Percentiles rank a stretch among this genome's conserved stretches.
These are phyloP conservation scores for Butyriboletus regius DNA, from an alignment of 1,284 basidiomycete species.

Conservation along the genomic window DNA sequence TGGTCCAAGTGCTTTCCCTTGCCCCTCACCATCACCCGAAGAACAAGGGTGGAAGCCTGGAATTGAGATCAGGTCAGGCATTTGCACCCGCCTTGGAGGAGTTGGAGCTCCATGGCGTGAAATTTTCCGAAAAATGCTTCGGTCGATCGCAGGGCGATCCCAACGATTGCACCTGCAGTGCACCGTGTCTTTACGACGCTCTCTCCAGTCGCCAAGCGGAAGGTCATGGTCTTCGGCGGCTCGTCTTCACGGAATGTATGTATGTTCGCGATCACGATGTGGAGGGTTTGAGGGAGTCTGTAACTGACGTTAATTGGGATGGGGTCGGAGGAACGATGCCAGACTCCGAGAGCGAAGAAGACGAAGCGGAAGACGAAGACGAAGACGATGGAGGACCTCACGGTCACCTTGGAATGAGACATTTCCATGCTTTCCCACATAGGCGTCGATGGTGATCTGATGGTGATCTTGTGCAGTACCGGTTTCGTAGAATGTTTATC, in stretches of 20 bases:
- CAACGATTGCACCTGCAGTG: constrained; percentile 6
- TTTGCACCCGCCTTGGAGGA: constrained; percentile 31
- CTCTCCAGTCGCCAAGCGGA: constrained; percentile 13
- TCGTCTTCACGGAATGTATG: constrained; percentile 14
- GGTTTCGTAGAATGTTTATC: not conserved
- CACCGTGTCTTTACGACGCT: constrained; percentile 15
- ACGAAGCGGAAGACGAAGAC: constrained; percentile 7
- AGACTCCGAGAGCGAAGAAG: not conserved
- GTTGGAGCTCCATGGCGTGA: constrained; percentile 23
- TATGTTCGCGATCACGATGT: constrained; percentile 9
- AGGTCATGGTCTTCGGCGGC: constrained; percentile 12
- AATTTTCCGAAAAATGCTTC: constrained; percentile 23
- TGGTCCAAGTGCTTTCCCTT: constrained; percentile 9
- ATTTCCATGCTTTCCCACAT: not conserved
- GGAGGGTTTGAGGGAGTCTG: constrained; percentile 5
- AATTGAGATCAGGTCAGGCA: not conserved
- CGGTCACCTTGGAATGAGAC: not conserved
- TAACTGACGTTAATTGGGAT: constrained; percentile 20
- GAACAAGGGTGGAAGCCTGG: not conserved
- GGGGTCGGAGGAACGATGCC: constrained; percentile 4
- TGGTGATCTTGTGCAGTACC: not conserved
- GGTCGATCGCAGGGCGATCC: constrained; percentile 1
- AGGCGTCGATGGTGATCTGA: not conserved
- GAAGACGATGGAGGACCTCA: not conserved
- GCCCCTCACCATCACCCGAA: not conserved